phyloP scores from a whole-genome alignment of 345 rosid genomes.

The Arabis alpina region DNA sequence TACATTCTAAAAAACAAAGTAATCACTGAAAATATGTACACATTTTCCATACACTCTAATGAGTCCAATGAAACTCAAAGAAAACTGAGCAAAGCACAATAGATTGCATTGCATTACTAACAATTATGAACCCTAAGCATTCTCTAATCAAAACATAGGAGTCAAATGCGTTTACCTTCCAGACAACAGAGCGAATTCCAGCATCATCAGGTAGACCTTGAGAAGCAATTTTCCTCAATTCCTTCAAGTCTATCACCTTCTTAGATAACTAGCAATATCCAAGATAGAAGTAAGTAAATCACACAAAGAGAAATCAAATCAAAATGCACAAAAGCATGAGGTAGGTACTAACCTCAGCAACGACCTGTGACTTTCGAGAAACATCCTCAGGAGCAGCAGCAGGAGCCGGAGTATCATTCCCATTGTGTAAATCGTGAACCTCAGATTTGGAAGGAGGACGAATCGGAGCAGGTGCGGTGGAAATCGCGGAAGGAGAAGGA shows the following conservation, averaged over 20 bases:
- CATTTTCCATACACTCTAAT: constrained; percentile 2
- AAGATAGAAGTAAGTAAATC: constrained; percentile 4
- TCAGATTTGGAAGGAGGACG: constrained; percentile 53
- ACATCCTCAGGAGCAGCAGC: constrained; percentile 60
- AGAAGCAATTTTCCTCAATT: constrained; percentile 75
- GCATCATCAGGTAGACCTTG: constrained; percentile 89
- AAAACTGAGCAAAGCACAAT: constrained; percentile 11
- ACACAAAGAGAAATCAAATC: constrained; percentile 16
- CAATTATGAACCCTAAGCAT: background rate
- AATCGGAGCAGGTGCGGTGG: constrained; percentile 39
- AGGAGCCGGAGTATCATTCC: constrained; percentile 38
- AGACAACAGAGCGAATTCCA: constrained; percentile 81
- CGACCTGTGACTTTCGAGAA: constrained; percentile 77
- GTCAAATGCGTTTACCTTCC: constrained; percentile 64
- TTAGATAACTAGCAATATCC: constrained; percentile 59
- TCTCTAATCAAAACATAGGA: constrained; percentile 14
- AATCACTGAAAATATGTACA: background rate
- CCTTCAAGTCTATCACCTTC: constrained; percentile 79
- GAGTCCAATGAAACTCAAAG: constrained; percentile 6
- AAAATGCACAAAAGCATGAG: constrained; percentile 12
- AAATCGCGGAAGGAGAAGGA: constrained; percentile 45
- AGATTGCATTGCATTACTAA: constrained; percentile 13
- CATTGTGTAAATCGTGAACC: constrained; percentile 39
- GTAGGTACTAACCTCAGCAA: constrained; percentile 61
- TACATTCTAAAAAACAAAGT: background rate